These are phyloP conservation scores for Leptomonas pyrrhocoris DNA, from an alignment of 208 protist genomes.

Conservation along the genomic window DNA sequence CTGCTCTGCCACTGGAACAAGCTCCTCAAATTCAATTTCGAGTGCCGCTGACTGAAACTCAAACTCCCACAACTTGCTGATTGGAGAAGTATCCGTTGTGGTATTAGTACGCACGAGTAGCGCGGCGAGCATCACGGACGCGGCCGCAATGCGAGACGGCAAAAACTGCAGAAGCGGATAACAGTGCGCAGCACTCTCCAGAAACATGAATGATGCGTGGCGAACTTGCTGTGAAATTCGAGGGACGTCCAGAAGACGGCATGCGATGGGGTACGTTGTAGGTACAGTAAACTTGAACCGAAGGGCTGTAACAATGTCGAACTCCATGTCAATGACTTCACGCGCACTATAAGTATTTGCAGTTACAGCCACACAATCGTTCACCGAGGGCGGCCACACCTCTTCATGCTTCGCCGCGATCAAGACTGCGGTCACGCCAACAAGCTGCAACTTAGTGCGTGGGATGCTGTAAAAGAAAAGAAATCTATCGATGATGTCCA, in stretches of 20 bases:
- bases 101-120: constrained; percentile 47
- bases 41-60: constrained; percentile 38
- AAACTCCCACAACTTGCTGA: constrained; percentile 45
- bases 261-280: constrained; percentile 68
- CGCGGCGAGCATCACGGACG: constrained; percentile 58
- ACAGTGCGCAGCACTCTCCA: constrained; percentile 72
- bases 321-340: constrained; percentile 85
- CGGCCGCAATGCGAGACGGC: constrained; percentile 66
- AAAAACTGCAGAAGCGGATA: constrained; percentile 67
- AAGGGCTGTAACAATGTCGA: constrained; percentile 61
- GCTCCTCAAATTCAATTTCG: constrained; percentile 56
- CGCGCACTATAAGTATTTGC: constrained; percentile 86
- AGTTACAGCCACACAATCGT: constrained; percentile 93
- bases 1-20: constrained; percentile 43
- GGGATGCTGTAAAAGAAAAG: constrained; percentile 64
- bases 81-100: constrained; percentile 18
- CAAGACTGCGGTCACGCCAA: constrained; percentile 87
- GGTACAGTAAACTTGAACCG: constrained; percentile 82
- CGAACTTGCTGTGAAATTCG: constrained; percentile 28
- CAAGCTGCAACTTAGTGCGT: constrained; percentile 81
- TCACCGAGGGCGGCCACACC: constrained; percentile 86
- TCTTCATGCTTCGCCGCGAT: constrained; percentile 93
- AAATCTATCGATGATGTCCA: constrained; percentile 96
- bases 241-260: constrained; percentile 45
- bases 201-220: constrained; percentile 65